Conservation (phyloP, 1,284 basidiomycete genomes). For the Hymenochaete sp. region DNA sequence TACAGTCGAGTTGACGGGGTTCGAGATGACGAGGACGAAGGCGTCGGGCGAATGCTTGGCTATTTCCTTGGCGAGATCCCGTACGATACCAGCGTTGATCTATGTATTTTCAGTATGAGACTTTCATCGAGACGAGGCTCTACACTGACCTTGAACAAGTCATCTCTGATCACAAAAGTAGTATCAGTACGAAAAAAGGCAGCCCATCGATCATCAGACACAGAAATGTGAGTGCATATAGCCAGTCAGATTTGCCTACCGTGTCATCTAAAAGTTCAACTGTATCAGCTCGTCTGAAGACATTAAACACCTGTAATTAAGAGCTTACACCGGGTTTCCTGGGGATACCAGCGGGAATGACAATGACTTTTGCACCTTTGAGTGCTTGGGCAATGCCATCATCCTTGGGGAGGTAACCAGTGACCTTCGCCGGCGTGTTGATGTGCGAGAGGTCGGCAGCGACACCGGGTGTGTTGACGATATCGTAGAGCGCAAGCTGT, state of each 20-base stretch:
- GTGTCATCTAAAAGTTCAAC: slow-evolving; percentile 53
- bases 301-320: slow-evolving; percentile 6
- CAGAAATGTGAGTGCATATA: slow-evolving; percentile 9
- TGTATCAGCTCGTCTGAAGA: slow-evolving; percentile 2
- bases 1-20: slow-evolving; percentile 96
- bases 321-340: slow-evolving; percentile 83
- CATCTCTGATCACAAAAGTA: slow-evolving; percentile 54
- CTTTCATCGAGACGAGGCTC: background rate
- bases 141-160: slow-evolving; percentile 77
- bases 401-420: slow-evolving; percentile 65
- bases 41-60: slow-evolving; percentile 85
- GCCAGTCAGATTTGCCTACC: slow-evolving; percentile 35
- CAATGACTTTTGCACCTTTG: slow-evolving; percentile 79
- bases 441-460: slow-evolving; percentile 93
- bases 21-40: slow-evolving; percentile 91
- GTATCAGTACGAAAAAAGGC: too few relatives aligned
- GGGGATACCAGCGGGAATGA: slow-evolving; percentile 97
- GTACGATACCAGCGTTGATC: slow-evolving; percentile 98
- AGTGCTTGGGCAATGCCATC: slow-evolving; percentile 81
- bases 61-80: slow-evolving; percentile 85
- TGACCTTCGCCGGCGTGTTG: slow-evolving; percentile 67
- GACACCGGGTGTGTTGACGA: slow-evolving; percentile 94
- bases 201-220: slow-evolving; percentile 13
- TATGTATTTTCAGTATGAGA: slow-evolving; percentile 27
- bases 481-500: slow-evolving; percentile 87